phyloP scores from a whole-genome alignment of 768 basidiomycete genomes.

The Leucogyrophana mollusca region DNA sequence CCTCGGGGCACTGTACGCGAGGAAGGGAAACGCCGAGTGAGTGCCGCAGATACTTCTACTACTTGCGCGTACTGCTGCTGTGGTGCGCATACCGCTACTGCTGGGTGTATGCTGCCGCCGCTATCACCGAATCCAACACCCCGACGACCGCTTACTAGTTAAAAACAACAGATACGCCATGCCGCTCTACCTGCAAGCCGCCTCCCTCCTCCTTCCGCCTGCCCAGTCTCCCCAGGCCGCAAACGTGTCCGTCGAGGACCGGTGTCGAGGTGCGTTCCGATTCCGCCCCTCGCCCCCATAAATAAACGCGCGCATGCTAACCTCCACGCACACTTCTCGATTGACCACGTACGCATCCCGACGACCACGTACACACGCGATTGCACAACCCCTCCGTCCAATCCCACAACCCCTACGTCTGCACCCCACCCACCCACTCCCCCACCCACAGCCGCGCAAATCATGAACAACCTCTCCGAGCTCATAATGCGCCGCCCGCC shows the following conservation, averaged over 20 bases:
- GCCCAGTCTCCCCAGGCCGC: constrained; percentile 16
- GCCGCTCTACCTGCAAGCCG: constrained; percentile 64
- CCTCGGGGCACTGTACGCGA: constrained; percentile 60
- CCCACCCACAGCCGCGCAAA: constrained; percentile 35
- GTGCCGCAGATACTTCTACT: constrained; percentile 10
- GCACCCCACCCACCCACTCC: neutral
- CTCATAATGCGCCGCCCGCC: constrained; percentile 37
- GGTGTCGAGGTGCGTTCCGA: constrained; percentile 58
- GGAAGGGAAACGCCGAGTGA: constrained; percentile 47
- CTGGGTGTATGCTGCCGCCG: no score
- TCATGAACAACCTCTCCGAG: constrained; percentile 50
- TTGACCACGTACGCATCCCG: no score
- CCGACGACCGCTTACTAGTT: no score
- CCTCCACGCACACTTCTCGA: no score
- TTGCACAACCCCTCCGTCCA: no score
- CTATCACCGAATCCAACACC: no score
- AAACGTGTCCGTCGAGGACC: constrained; percentile 41
- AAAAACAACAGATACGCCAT: constrained; percentile 71
- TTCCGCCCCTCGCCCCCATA: no score
- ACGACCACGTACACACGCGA: no score
- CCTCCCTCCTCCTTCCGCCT: constrained; percentile 54
- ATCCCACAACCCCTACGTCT: no score
- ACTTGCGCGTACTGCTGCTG: no score
- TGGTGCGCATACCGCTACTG: no score
- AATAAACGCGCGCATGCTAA: no score